phyloP scores from a whole-genome alignment of 352 stramenopile species.

The Hyaloperonospora brassicae region DNA sequence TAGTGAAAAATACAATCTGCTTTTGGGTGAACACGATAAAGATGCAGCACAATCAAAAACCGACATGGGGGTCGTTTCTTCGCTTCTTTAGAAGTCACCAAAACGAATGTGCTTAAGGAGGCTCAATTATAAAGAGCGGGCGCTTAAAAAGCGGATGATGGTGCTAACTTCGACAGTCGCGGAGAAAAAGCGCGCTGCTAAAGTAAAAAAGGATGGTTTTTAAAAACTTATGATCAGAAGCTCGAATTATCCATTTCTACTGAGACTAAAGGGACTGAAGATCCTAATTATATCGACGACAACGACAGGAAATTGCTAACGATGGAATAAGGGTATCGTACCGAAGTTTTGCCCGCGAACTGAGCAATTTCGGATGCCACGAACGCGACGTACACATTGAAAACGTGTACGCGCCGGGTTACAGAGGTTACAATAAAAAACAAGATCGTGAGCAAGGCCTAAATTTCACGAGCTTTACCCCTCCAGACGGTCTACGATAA shows the following conservation, averaged over 20 bases:
- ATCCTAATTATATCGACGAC: not conserved
- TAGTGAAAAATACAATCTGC: too few species aligned
- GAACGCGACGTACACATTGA: not conserved
- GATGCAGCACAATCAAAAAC: too few species aligned
- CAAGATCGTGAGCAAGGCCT: not conserved
- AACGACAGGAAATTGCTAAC: not conserved
- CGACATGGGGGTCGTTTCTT: too few species aligned
- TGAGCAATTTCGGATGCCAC: not conserved
- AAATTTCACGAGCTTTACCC: not conserved
- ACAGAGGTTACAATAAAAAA: not conserved
- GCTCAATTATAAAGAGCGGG: too few species aligned
- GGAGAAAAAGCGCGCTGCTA: not conserved
- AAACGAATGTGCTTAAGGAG: too few species aligned
- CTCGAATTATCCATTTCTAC: not conserved
- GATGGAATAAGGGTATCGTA: not conserved
- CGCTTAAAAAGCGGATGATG: too few species aligned
- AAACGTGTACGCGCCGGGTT: not conserved
- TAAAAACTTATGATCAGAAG: not conserved
- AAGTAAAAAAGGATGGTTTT: not conserved
- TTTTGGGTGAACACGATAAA: too few species aligned
- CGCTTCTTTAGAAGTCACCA: too few species aligned
- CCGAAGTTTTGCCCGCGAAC: not conserved
- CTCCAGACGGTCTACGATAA: not conserved
- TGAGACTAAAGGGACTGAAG: not conserved
- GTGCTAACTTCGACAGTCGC: not conserved